Conservation (phyloP, 1,139 yeast genomes). For the Hansenula sp. region DNA sequence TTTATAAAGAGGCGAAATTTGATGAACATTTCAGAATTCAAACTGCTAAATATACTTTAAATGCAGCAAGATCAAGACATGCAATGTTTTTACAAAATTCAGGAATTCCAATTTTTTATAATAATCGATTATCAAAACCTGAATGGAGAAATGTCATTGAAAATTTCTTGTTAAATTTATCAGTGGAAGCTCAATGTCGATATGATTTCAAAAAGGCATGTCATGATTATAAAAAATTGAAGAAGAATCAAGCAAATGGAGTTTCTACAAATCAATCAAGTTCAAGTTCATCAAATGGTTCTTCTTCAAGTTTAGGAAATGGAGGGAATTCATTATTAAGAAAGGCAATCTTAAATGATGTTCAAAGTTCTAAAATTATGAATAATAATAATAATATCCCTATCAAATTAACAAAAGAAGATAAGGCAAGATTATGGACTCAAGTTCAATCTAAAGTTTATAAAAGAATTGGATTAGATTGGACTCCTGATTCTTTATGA, state of each 20-base stretch:
- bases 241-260: constrained; percentile 12
- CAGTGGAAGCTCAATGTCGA: constrained; percentile 67
- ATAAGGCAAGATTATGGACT: constrained; percentile 55
- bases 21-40: constrained; percentile 47
- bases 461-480: constrained; percentile 49
- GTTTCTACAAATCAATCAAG: neutral
- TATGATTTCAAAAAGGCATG: constrained; percentile 50
- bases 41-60: constrained; percentile 57
- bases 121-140: constrained; percentile 33
- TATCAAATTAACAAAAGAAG: constrained; percentile 39
- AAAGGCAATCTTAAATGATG: constrained; percentile 27
- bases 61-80: constrained; percentile 51
- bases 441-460: constrained; percentile 56
- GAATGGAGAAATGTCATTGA: constrained; percentile 72
- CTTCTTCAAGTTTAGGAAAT: neutral
- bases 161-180: constrained; percentile 57
- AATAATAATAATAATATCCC: neutral
- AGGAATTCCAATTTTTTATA: constrained; percentile 16
- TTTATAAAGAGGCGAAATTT: constrained; percentile 55
- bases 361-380: constrained; percentile 4
- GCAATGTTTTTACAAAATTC: constrained; percentile 26
- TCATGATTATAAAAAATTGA: constrained; percentile 37
- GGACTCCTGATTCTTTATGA: constrained; percentile 46
- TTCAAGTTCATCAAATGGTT: neutral
- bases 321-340: constrained; percentile 19